Conservation (phyloP, 805 yeast genomes). For the Candida mattraensis region DNA sequence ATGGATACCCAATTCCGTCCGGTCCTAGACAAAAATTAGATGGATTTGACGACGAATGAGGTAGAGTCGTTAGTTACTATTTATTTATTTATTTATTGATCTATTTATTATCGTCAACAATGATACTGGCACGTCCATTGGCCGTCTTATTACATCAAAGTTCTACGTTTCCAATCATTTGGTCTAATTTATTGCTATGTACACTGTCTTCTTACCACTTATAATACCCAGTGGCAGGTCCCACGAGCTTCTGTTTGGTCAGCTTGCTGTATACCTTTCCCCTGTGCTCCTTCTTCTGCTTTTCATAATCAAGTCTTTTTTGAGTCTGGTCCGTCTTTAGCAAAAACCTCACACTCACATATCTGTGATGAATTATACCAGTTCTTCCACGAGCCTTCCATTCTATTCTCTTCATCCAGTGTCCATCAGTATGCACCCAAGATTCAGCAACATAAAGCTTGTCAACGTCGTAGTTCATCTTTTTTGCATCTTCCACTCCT, state of each 20-base stretch:
- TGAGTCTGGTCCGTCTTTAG: slow-evolving; percentile 67
- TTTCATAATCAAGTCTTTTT: slow-evolving; percentile 60
- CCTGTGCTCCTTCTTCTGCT: slow-evolving; percentile 43
- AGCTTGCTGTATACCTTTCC: slow-evolving; percentile 44
- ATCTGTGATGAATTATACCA: slow-evolving; percentile 75
- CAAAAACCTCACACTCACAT: slow-evolving; percentile 77
- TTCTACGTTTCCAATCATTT: background rate
- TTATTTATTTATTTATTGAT: slow-evolving; percentile 6
- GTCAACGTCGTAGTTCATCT: slow-evolving; percentile 56
- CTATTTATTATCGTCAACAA: slow-evolving; percentile 6
- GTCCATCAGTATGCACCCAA: slow-evolving; percentile 92
- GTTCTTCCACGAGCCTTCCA: slow-evolving; percentile 88
- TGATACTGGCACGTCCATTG: background rate
- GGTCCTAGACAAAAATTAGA: slow-evolving; percentile 49
- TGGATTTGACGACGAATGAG: slow-evolving; percentile 54
- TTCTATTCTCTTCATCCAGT: slow-evolving; percentile 68
- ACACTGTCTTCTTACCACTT: slow-evolving; percentile 44
- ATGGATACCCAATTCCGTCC: slow-evolving; percentile 55
- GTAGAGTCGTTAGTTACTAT: slow-evolving; percentile 3
- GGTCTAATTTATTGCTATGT: slow-evolving; percentile 6
- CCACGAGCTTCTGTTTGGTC: slow-evolving; percentile 46
- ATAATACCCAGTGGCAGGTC: slow-evolving; percentile 50
- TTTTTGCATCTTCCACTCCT: slow-evolving; percentile 69
- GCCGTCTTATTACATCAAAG: background rate
- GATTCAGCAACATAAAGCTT: slow-evolving; percentile 72